phyloP scores from a whole-genome alignment of 805 yeast species.

The Kluyveromyces starmeri region DNA sequence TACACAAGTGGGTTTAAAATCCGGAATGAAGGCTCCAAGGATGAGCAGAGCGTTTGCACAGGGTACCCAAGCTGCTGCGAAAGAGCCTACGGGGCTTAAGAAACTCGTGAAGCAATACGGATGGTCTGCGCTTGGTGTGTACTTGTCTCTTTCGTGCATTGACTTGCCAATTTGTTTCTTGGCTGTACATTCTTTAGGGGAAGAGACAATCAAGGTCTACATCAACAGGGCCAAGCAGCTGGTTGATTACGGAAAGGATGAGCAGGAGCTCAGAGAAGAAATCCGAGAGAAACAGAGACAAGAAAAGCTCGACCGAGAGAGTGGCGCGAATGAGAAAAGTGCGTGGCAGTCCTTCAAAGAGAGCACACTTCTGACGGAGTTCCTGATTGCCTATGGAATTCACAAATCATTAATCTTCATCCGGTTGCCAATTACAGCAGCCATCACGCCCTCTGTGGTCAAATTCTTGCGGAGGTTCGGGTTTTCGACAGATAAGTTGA shows the following conservation, averaged over 20 bases:
- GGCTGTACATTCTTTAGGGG: slow-evolving; percentile 80
- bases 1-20: background rate
- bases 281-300: slow-evolving; percentile 26
- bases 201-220: slow-evolving; percentile 62
- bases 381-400: slow-evolving; percentile 83
- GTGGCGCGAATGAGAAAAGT: slow-evolving; percentile 10
- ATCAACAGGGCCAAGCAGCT: slow-evolving; percentile 51
- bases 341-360: slow-evolving; percentile 25
- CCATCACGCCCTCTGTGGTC: slow-evolving; percentile 78
- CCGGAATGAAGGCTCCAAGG: background rate
- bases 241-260: slow-evolving; percentile 53
- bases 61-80: slow-evolving; percentile 5
- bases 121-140: slow-evolving; percentile 81
- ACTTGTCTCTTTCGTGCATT: slow-evolving; percentile 57
- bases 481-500: slow-evolving; percentile 46
- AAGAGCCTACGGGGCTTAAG: slow-evolving; percentile 34
- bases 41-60: background rate
- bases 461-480: slow-evolving; percentile 62
- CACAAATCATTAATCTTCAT: slow-evolving; percentile 82
- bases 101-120: slow-evolving; percentile 80
- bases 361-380: slow-evolving; percentile 62
- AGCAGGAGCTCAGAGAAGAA: slow-evolving; percentile 33
- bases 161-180: slow-evolving; percentile 81
- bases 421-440: slow-evolving; percentile 85
- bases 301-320: slow-evolving; percentile 16